These are phyloP conservation scores for Dothistroma pini DNA, from an alignment of 2,329 filamentous ascomycete genomes.

Conservation along the genomic window DNA sequence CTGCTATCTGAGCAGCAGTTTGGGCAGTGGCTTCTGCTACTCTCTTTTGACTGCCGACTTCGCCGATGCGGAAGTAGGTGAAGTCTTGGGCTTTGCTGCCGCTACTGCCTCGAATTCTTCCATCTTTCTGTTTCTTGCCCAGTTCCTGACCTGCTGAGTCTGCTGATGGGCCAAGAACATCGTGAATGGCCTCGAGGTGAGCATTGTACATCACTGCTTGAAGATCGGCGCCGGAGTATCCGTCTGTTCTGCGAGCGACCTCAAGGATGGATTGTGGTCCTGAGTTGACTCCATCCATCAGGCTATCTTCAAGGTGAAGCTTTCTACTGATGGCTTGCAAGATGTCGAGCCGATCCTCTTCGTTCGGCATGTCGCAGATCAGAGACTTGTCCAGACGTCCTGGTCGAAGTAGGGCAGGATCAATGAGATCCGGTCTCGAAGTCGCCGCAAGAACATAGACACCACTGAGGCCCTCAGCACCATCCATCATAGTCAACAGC, in stretches of 20 bases:
- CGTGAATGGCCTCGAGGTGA: conserved; percentile 94
- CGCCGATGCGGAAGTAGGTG: conserved; percentile 80
- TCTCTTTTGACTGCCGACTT: conserved; percentile 32
- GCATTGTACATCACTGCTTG: conserved; percentile 96
- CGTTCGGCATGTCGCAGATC: conserved; percentile 80
- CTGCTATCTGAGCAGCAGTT: conserved; percentile 49
- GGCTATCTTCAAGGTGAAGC: conserved; percentile 64
- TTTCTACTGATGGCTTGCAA: conserved; percentile 78
- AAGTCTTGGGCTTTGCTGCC: conserved; percentile 50
- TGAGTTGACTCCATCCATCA: conserved; percentile 46
- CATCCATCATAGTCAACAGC: conserved; percentile 97
- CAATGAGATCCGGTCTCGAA: conserved; percentile 87
- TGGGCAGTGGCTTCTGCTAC: conserved; percentile 20
- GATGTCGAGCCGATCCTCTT: conserved; percentile 83
- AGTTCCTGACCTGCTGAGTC: conserved; percentile 31
- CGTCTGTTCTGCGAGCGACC: conserved; percentile 75
- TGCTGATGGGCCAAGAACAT: conserved; percentile 61
- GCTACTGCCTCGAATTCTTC: conserved; percentile 18
- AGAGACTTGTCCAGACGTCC: conserved; percentile 91
- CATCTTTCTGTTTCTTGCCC: conserved; percentile 34
- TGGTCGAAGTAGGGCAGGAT: conserved; percentile 85
- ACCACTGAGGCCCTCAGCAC: conserved; percentile 87
- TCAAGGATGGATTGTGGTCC: conserved; percentile 53
- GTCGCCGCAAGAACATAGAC: conserved; percentile 97
- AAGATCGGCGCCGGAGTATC: conserved; percentile 90